A percentile compares a stretch with the other conserved stretches of the same genome.
phyloP scores from a whole-genome alignment of 768 basidiomycete genomes.

The Lepiota brunneoincarnata region DNA sequence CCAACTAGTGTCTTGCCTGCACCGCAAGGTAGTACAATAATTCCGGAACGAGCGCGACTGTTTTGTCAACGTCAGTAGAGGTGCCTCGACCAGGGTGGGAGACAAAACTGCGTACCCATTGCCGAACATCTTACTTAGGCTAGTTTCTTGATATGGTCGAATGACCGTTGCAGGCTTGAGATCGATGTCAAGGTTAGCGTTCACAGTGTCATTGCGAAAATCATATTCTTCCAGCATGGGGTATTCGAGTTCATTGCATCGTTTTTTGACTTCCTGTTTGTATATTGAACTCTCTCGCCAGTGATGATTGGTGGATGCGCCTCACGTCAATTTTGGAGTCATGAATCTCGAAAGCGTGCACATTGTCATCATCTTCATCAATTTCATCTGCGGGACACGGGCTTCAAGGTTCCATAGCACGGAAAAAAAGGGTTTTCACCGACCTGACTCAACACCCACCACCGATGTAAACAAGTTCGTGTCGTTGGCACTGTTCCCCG shows the following conservation, averaged over 20 bases:
- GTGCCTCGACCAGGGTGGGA: conserved; percentile 2
- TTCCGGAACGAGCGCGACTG: conserved; percentile 95
- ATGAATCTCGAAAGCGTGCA: conserved; percentile 95
- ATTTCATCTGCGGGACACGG: conserved; percentile 69
- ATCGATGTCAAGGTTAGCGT: conserved; percentile 97
- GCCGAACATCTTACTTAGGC: conserved; percentile 98
- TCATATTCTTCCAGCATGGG: conserved; percentile 99
- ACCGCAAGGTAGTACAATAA: conserved; percentile 97
- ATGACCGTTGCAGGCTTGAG: conserved; percentile 97
- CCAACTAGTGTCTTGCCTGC: conserved; percentile 99
- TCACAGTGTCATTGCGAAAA: conserved; percentile 95
- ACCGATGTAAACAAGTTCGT: conserved; percentile 90
- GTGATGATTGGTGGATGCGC: conserved; percentile 8
- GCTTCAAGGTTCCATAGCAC: neutral
- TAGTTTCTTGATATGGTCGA: conserved; percentile 97
- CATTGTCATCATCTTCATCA: conserved; percentile 96
- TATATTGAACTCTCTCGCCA: neutral
- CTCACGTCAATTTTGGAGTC: conserved; percentile 90
- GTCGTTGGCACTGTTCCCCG: conserved; percentile 38
- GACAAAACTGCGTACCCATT: conserved; percentile 76
- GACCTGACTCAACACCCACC: conserved; percentile 90
- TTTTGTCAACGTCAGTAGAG: neutral
- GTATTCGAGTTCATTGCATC: conserved; percentile 95
- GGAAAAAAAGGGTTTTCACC: conserved; percentile 20
- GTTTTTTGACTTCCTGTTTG: conserved; percentile 86